These are phyloP conservation scores for Venturiaceae sp. DNA, from an alignment of 2,329 filamentous ascomycete species.

Conservation along the genomic window DNA sequence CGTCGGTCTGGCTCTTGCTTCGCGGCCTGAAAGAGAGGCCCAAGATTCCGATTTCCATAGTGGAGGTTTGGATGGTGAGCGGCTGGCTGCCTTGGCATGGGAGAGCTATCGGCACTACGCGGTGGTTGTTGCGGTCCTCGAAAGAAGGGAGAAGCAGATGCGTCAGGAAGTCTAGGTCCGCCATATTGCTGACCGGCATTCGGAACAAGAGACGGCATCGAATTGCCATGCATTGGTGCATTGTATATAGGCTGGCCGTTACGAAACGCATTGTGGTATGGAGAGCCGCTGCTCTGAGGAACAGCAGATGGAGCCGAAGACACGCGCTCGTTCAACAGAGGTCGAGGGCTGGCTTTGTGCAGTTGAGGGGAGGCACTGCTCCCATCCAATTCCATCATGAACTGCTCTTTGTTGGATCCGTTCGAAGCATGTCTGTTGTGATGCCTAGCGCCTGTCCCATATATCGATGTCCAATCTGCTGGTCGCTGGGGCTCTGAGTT, in stretches of 20 bases:
- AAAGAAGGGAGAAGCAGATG: neutral
- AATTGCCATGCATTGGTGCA: neutral
- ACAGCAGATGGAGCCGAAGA: neutral
- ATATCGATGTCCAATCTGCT: conserved; percentile 13
- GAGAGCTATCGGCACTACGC: conserved; percentile 1
- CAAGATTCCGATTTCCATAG: conserved; percentile 39
- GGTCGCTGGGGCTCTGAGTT: conserved; percentile 18
- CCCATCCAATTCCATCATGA: conserved; percentile 59
- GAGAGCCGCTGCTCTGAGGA: neutral
- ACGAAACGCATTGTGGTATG: neutral
- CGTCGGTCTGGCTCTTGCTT: conserved; percentile 30
- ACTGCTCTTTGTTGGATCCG: conserved; percentile 45
- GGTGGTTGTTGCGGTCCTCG: neutral
- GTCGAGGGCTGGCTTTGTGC: neutral
- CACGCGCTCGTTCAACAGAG: neutral
- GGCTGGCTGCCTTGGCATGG: neutral
- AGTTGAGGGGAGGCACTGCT: neutral
- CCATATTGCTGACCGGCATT: neutral
- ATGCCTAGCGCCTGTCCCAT: conserved; percentile 21
- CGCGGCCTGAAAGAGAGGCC: conserved; percentile 37
- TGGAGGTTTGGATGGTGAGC: conserved; percentile 11
- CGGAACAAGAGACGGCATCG: neutral
- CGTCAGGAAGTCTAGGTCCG: neutral
- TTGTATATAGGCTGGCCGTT: neutral
- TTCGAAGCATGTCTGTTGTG: conserved; percentile 34